Evolutionary conservation across 345 rosid genomes (phyloP).

Genomic region (Bruguiera sexangula): DNA sequence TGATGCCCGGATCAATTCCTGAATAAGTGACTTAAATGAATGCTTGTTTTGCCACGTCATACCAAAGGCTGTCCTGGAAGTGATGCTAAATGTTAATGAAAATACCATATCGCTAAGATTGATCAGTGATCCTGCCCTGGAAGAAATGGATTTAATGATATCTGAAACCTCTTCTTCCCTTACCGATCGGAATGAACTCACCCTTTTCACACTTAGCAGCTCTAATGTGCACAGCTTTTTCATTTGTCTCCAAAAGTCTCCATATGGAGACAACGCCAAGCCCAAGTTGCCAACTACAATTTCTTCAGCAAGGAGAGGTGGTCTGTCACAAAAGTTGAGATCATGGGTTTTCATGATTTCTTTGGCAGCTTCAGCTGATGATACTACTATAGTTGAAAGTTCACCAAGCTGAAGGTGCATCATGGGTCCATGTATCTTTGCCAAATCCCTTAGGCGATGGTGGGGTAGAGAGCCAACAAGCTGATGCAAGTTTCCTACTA

Average conservation of each 20-base stretch:
- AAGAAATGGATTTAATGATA: background rate
- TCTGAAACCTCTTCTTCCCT: conserved; percentile 10
- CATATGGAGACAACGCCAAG: background rate
- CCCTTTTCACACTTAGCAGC: conserved; percentile 3
- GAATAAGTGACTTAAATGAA: background rate
- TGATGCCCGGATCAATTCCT: background rate
- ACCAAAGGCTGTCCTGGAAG: background rate
- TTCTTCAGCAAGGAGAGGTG: background rate
- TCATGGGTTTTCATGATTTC: conserved; percentile 9
- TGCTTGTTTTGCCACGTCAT: background rate
- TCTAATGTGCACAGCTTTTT: background rate
- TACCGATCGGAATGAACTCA: background rate
- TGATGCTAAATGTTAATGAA: background rate
- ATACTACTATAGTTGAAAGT: background rate
- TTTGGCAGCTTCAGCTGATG: conserved; percentile 3
- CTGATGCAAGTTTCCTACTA: conserved; percentile 1
- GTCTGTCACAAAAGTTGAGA: background rate
- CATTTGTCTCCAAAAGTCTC: conserved; percentile 8
- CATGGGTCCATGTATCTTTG: conserved; percentile 1
- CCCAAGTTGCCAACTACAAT: background rate
- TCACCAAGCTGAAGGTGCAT: conserved; percentile 12
- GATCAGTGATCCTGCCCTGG: background rate
- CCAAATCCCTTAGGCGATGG: background rate
- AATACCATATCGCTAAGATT: background rate
- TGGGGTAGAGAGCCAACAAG: conserved; percentile 3